Evolutionary conservation across 768 basidiomycete genomes (phyloP).

Genomic region (Podaxis mareebaensis): DNA sequence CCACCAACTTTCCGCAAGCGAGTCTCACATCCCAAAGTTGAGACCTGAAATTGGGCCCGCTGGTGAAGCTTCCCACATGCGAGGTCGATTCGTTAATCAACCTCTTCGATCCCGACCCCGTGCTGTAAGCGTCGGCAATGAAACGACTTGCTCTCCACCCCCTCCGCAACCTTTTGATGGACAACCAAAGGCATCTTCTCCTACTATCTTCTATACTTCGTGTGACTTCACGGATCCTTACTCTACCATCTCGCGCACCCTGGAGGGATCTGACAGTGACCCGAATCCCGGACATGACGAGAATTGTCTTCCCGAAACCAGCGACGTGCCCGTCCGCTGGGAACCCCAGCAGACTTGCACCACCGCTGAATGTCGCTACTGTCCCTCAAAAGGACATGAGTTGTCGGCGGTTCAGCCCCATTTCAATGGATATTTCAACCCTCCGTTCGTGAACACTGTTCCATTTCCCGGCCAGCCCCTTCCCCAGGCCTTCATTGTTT

Average conservation of each 20-base stretch:
- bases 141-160: constrained; percentile 15
- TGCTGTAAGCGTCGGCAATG: constrained; percentile 11
- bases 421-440: neutral
- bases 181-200: constrained; percentile 25
- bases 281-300: neutral
- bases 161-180: constrained; percentile 7
- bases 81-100: constrained; percentile 28
- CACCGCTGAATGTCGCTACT: constrained; percentile 14
- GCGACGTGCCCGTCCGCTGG: neutral
- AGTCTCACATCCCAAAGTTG: constrained; percentile 21
- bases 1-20: constrained; percentile 18
- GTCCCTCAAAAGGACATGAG: constrained; percentile 15
- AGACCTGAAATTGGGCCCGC: constrained; percentile 27
- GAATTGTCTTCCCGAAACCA: neutral
- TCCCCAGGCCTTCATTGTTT: neutral
- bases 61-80: constrained; percentile 36
- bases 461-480: constrained; percentile 1
- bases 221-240: constrained; percentile 20
- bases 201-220: constrained; percentile 35
- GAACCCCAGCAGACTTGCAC: constrained; percentile 13
- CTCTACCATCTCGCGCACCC: neutral
- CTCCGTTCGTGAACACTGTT: neutral
- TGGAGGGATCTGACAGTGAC: neutral
- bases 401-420: neutral
- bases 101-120: constrained; percentile 3